phyloP scores from a whole-genome alignment of 768 basidiomycete species.

The Hirschioporus abietinus region DNA sequence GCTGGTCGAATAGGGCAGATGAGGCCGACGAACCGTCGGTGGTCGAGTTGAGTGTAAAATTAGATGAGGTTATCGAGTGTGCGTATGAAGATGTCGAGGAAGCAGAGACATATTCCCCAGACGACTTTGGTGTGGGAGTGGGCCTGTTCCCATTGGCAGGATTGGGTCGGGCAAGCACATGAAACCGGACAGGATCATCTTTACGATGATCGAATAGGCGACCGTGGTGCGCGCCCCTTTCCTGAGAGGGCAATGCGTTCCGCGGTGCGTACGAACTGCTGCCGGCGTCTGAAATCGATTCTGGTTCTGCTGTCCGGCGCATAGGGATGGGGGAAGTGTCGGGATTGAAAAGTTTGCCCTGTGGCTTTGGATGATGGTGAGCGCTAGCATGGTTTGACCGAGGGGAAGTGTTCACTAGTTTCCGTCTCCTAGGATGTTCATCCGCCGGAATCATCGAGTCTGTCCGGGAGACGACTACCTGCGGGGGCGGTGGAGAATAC shows the following conservation, averaged over 20 bases:
- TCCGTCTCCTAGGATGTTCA: not conserved
- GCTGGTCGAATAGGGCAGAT: constrained; percentile 60
- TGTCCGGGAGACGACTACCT: constrained; percentile 3
- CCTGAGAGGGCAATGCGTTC: constrained; percentile 27
- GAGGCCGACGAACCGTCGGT: constrained; percentile 73
- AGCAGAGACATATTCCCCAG: constrained; percentile 67
- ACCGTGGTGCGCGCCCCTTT: constrained; percentile 24
- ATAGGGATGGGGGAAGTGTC: constrained; percentile 61
- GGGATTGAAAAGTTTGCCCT: constrained; percentile 64
- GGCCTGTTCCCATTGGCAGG: constrained; percentile 31
- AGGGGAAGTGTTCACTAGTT: constrained; percentile 1
- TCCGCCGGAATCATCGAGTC: constrained; percentile 1
- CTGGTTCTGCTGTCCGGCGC: constrained; percentile 59
- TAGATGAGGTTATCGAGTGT: constrained; percentile 53
- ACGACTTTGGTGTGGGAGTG: constrained; percentile 51
- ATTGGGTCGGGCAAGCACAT: constrained; percentile 50
- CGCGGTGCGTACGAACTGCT: constrained; percentile 45
- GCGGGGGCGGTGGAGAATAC: constrained; percentile 7
- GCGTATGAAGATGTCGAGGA: constrained; percentile 74
- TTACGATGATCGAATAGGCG: constrained; percentile 87
- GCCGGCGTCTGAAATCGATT: constrained; percentile 53
- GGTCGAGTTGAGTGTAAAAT: constrained; percentile 67
- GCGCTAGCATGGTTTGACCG: constrained; percentile 1
- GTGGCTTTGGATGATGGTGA: constrained; percentile 14
- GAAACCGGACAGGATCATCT: constrained; percentile 88